Conservation (phyloP, 139 green algal genomes). For the Coccomyxa sp. region DNA sequence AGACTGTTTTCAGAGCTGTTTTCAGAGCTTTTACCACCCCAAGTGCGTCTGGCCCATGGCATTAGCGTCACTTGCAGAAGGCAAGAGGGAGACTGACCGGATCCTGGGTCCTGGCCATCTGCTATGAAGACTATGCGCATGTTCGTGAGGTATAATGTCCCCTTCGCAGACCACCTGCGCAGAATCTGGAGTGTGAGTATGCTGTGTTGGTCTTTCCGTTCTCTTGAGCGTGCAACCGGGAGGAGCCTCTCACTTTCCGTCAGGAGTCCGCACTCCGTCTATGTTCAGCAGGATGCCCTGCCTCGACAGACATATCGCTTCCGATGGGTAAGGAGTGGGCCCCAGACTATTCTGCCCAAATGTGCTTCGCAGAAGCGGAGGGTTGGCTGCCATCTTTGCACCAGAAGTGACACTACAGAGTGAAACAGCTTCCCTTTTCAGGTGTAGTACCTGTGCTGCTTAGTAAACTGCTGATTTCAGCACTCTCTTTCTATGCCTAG, state of each 20-base stretch:
- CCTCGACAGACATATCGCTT: constrained; percentile 55
- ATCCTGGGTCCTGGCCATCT: constrained; percentile 44
- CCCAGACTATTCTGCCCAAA: constrained; percentile 19
- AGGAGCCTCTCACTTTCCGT: constrained; percentile 49
- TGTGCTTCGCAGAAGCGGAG: constrained; percentile 44
- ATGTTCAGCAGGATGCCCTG: constrained; percentile 54
- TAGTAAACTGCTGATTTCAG: no score
- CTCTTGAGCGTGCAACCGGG: background rate
- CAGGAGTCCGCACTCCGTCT: constrained; percentile 45
- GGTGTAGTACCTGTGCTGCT: no score
- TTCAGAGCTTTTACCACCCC: background rate
- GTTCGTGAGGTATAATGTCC: constrained; percentile 51
- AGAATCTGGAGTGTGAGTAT: background rate
- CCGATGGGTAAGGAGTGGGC: constrained; percentile 57
- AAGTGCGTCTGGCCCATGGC: background rate
- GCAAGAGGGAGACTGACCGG: constrained; percentile 1
- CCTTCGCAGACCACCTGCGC: constrained; percentile 23
- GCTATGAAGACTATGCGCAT: constrained; percentile 77
- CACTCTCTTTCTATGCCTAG: no score
- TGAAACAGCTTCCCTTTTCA: no score
- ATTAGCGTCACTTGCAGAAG: background rate
- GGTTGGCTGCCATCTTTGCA: constrained; percentile 74
- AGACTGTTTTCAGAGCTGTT: background rate
- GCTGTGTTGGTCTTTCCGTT: background rate
- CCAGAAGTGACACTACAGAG: no score